Percentiles rank a stretch among this genome's conserved stretches.
Conservation (phyloP, 176 grass and related monocot genomes). For the Dactylis glomerata region DNA sequence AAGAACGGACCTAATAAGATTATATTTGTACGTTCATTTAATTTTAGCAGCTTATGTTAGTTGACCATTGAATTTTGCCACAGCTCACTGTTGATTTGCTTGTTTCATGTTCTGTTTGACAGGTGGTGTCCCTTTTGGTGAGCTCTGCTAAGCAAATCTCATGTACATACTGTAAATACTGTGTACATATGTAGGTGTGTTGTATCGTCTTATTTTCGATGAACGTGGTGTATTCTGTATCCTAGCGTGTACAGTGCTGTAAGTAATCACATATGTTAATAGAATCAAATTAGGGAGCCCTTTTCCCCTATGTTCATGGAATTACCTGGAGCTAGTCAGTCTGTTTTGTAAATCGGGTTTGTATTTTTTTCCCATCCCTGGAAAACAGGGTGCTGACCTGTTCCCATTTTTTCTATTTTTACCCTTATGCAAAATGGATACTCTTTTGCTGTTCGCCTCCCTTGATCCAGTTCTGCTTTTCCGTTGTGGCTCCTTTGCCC, state of each 20-base stretch:
- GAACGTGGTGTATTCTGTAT: neutral
- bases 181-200: slow-evolving; percentile 46
- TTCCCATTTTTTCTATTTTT: neutral
- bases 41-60: slow-evolving; percentile 16
- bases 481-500: too few relatives aligned
- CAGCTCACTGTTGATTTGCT: neutral
- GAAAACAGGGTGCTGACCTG: neutral
- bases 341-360: neutral
- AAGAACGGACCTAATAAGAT: neutral
- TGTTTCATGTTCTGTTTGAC: slow-evolving; percentile 39
- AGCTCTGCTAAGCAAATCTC: slow-evolving; percentile 23
- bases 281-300: neutral
- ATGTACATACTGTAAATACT: slow-evolving; percentile 64
- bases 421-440: too few relatives aligned
- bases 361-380: neutral
- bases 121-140: slow-evolving; percentile 98
- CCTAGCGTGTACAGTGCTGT: slow-evolving; percentile 11
- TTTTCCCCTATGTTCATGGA: neutral
- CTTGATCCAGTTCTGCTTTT: too few relatives aligned
- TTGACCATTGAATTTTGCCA: slow-evolving; percentile 1
- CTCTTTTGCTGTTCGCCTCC: too few relatives aligned
- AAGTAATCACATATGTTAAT: slow-evolving; percentile 16
- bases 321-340: neutral
- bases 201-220: neutral
- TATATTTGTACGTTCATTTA: neutral